These are phyloP conservation scores for Stachybotrys elegans DNA, from an alignment of 2,329 filamentous ascomycete genomes.

Conservation along the genomic window DNA sequence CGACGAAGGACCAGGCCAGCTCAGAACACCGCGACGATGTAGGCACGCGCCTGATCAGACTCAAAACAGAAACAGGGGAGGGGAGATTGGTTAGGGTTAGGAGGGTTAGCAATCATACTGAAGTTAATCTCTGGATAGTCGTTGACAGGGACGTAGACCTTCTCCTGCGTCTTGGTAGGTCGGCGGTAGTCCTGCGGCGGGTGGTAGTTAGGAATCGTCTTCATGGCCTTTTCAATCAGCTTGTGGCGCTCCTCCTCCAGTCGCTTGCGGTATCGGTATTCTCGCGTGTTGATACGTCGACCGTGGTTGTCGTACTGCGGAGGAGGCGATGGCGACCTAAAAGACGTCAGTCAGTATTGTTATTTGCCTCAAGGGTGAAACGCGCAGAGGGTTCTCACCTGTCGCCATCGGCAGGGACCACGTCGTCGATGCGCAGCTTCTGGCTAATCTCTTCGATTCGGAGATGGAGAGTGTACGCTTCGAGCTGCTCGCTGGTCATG, in stretches of 20 bases:
- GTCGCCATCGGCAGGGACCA: conserved; percentile 93
- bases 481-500: conserved; percentile 97
- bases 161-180: conserved; percentile 99
- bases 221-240: conserved; percentile 98
- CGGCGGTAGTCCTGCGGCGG: conserved; percentile 97
- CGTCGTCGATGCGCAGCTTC: conserved; percentile 98
- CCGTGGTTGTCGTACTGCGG: conserved; percentile 99
- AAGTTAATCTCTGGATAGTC: conserved; percentile 99
- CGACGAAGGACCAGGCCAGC: conserved; percentile 26
- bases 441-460: conserved; percentile 99
- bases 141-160: conserved; percentile 99
- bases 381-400: conserved; percentile 53
- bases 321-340: conserved; percentile 86
- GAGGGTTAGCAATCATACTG: conserved; percentile 99
- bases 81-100: conserved; percentile 60
- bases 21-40: conserved; percentile 24
- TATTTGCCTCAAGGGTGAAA: no score
- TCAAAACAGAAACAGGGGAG: conserved; percentile 32
- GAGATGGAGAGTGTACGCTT: conserved; percentile 92
- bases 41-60: conserved; percentile 37
- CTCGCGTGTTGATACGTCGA: conserved; percentile 97
- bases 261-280: conserved; percentile 96
- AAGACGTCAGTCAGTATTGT: conserved; percentile 10
- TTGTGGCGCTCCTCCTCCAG: conserved; percentile 99
- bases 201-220: conserved; percentile 98